Evolutionary conservation across 768 basidiomycete genomes (phyloP), one percentile per base, ranked within the genome.

Genomic region (Rhodocollybia butyracea): DNA sequence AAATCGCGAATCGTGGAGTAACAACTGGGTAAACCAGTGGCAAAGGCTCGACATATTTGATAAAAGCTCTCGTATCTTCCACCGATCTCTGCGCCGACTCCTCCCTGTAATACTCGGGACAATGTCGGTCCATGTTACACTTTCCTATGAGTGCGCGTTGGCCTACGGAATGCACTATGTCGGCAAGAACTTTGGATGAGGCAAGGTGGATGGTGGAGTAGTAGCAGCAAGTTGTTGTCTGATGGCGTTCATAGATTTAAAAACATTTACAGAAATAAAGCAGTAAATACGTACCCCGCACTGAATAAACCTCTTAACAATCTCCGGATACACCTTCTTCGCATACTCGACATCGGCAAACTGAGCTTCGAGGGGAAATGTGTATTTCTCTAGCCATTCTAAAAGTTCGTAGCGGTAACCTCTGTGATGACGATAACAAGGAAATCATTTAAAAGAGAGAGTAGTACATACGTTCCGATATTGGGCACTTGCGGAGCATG

Each of bases 161-260:
- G 26, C 91, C 91, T 82, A 71, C 70, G n/a, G 64, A 66, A 60
- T 84, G 79, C 10, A 88, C 80, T 31, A 90, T 80, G 39, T 92
- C 84, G 1, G 91, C 94, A 5, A 98, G 81, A 32, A 82, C 71
- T 72, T 89, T 91, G 7, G 92, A 93, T 0, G 87, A 81, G 55
- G 89, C 86, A 24, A 86, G 72, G 67, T 98, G 93, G 13, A 94
- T 69, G 2, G 85, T 88, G 7, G 84, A 91, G 65, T 91, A 96
- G 69, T 95, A 97, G 67, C 92, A 97, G 64, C 86, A 91, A 0
- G 95, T 97, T 1, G 95, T 97, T 1, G 94, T 96, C 94, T 94
- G 63, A 5, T 13, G 45, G 15, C 31, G 27, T 29, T 52, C 54
- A 54, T 51, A 8, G 19, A n/a, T 21, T n/a, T n/a, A n/a, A n/a